A percentile compares a stretch with the other conserved stretches of the same genome.
These are phyloP conservation scores for Quercus cerris DNA, from an alignment of 306 rosid species.

Conservation along the genomic window DNA sequence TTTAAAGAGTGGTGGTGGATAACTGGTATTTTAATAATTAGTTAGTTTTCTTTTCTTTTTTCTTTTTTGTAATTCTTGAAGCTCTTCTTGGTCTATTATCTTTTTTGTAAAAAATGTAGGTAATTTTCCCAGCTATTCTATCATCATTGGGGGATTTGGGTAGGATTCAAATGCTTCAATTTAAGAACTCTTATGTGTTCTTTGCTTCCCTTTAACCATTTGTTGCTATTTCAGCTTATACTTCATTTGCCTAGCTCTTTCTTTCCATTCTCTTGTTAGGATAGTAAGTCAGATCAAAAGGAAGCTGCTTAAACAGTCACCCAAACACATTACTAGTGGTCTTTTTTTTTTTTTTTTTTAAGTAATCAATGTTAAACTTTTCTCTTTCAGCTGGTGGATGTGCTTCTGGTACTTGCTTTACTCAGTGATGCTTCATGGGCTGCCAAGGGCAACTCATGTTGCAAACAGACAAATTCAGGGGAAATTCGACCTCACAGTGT, in stretches of 20 bases:
- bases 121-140: constrained; percentile 15
- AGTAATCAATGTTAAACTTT: constrained; percentile 20
- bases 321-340: too few relatives aligned
- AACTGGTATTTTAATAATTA: background rate
- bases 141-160: background rate
- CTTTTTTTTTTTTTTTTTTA: too few relatives aligned
- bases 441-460: constrained; percentile 57
- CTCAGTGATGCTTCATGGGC: constrained; percentile 49
- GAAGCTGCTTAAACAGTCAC: constrained; percentile 9
- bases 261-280: background rate
- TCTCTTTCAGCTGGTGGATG: constrained; percentile 51
- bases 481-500: constrained; percentile 77
- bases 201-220: background rate
- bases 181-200: constrained; percentile 1
- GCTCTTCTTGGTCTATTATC: constrained; percentile 4
- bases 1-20: too few relatives aligned
- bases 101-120: constrained; percentile 20
- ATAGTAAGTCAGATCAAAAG: constrained; percentile 3
- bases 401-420: constrained; percentile 63
- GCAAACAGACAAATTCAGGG: constrained; percentile 40
- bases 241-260: background rate
- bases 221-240: background rate
- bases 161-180: constrained; percentile 6
- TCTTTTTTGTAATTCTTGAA: background rate
- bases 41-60: background rate